Evolutionary conservation across 2,329 filamentous ascomycete species (phyloP).

Genomic region (Beauveria sp.): DNA sequence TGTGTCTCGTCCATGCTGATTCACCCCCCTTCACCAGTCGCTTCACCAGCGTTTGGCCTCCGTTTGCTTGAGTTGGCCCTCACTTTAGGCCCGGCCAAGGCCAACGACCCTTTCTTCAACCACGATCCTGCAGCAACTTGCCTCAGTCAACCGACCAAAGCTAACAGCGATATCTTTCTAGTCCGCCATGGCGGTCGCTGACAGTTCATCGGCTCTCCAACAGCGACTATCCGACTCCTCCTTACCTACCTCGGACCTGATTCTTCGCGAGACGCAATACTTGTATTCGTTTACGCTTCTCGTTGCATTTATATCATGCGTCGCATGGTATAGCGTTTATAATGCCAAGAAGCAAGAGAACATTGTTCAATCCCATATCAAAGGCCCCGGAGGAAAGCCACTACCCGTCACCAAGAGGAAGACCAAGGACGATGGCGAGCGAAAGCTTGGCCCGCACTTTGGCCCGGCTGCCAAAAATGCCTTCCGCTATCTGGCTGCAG

Average conservation of each 20-base stretch:
- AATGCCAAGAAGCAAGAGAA: constrained; percentile 43
- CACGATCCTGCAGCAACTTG: background rate
- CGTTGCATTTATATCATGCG: constrained; percentile 41
- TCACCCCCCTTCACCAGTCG: background rate
- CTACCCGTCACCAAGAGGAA: constrained; percentile 61
- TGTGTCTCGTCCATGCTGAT: background rate
- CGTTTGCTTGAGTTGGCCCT: background rate
- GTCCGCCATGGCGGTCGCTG: constrained; percentile 29
- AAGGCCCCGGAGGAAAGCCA: constrained; percentile 83
- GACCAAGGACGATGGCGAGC: constrained; percentile 40
- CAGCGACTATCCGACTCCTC: constrained; percentile 6
- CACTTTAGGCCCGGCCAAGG: background rate
- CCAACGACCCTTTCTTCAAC: background rate
- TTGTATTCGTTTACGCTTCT: constrained; percentile 47
- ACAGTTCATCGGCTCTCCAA: constrained; percentile 22
- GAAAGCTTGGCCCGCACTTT: constrained; percentile 45
- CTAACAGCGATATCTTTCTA: constrained; percentile 11
- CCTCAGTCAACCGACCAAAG: background rate
- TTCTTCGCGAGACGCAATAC: constrained; percentile 41
- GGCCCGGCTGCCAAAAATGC: constrained; percentile 60
- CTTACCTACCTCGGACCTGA: constrained; percentile 28
- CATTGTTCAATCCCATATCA: constrained; percentile 40
- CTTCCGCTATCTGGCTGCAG: constrained; percentile 67
- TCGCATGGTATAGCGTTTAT: constrained; percentile 46
- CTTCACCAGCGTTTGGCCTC: background rate